A percentile compares a stretch with the other conserved stretches of the same genome.
Evolutionary conservation across 1,284 basidiomycete genomes (phyloP).

Genomic region (Chalciporus piperatoides): DNA sequence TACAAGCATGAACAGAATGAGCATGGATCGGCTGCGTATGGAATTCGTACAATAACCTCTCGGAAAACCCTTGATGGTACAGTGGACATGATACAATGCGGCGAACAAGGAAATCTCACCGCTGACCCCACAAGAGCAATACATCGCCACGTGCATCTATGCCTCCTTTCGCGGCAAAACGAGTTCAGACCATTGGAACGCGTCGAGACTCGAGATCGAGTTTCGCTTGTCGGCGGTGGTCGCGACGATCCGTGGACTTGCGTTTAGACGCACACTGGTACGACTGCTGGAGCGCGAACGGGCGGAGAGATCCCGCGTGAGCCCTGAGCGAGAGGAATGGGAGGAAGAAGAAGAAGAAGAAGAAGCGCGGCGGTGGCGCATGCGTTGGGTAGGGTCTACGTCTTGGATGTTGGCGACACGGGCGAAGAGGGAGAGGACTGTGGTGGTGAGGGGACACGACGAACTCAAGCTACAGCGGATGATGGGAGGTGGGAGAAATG

Average conservation of each 20-base stretch:
- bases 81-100: conserved; percentile 40
- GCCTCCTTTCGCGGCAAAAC: conserved; percentile 32
- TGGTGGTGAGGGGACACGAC: not conserved
- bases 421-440: conserved; percentile 73
- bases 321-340: conserved; percentile 32
- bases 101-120: not conserved
- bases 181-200: conserved; percentile 33
- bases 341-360: conserved; percentile 66
- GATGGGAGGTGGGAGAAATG: conserved; percentile 1
- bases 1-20: not conserved
- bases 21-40: not conserved
- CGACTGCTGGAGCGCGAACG: conserved; percentile 49
- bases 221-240: conserved; percentile 32
- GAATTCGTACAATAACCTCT: conserved; percentile 1
- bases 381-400: conserved; percentile 69
- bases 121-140: not conserved
- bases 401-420: conserved; percentile 64
- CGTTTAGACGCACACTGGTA: conserved; percentile 44
- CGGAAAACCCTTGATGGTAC: conserved; percentile 6
- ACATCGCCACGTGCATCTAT: conserved; percentile 3
- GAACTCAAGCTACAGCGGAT: not conserved
- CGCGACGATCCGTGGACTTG: conserved; percentile 35
- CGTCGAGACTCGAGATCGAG: conserved; percentile 31
- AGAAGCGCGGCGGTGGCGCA: conserved; percentile 69
- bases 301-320: conserved; percentile 19